Percentiles rank a stretch among this genome's conserved stretches.
These are phyloP conservation scores for Quercus aquifolioides DNA, from an alignment of 306 rosid genomes.

Conservation along the genomic window DNA sequence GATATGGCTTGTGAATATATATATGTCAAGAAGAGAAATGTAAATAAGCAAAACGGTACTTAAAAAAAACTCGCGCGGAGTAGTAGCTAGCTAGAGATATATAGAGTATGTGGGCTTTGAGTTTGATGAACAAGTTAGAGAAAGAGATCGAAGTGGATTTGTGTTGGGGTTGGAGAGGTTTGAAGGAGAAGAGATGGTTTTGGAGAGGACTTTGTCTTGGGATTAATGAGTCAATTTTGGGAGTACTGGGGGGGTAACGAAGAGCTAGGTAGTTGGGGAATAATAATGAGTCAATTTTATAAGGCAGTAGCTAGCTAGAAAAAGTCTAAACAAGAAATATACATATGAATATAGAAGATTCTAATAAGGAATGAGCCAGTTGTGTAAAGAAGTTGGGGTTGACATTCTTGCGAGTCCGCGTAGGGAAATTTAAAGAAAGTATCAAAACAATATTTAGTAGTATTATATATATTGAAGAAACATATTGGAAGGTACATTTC, in stretches of 20 bases:
- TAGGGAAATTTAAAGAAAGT: neutral
- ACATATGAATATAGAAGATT: conserved; percentile 2
- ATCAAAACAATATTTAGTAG: no score
- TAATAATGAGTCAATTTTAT: neutral
- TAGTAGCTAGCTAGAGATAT: no score
- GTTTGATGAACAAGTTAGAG: neutral
- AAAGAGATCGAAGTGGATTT: neutral
- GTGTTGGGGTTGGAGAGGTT: neutral
- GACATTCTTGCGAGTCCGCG: conserved; percentile 28
- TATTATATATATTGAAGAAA: neutral
- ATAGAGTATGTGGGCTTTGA: no score
- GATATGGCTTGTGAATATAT: conserved; percentile 11
- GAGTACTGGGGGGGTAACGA: no score
- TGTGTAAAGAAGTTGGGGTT: conserved; percentile 1
- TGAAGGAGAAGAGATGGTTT: neutral
- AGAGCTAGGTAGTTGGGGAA: neutral
- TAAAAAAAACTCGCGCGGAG: no score
- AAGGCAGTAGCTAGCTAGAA: neutral
- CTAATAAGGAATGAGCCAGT: neutral
- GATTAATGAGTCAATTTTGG: no score
- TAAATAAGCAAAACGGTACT: neutral
- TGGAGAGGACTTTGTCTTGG: no score
- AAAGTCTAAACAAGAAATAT: neutral
- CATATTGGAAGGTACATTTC: neutral
- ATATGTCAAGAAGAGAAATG: neutral